A percentile compares a stretch with the other conserved stretches of the same genome.
Conservation (phyloP, 176 grass and related monocot genomes). For the Melocanna baccifera region DNA sequence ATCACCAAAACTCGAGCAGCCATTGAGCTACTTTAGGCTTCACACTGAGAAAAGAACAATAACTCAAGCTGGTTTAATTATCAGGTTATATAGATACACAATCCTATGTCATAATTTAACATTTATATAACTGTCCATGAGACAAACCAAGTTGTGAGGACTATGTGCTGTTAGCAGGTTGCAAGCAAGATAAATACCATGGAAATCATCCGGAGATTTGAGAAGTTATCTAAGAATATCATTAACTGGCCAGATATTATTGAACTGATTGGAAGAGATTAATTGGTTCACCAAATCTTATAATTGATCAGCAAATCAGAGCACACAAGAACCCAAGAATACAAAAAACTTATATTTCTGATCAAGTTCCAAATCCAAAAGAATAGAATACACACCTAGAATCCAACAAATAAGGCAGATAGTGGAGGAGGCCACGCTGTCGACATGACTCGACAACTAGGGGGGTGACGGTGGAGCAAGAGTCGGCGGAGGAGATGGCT, state of each 20-base stretch:
- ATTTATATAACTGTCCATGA: not conserved
- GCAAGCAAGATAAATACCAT: too few species aligned
- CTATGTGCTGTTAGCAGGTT: too few species aligned
- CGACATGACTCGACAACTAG: too few species aligned
- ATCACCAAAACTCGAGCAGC: constrained; percentile 42
- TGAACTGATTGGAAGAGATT: constrained; percentile 1
- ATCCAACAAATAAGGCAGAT: too few species aligned
- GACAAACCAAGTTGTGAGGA: not conserved
- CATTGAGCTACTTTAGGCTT: constrained; percentile 57
- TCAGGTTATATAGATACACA: constrained; percentile 40
- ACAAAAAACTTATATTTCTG: too few species aligned
- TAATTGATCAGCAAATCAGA: not conserved
- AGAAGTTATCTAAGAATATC: constrained; percentile 15
- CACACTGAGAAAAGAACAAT: constrained; percentile 76
- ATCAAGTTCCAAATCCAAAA: too few species aligned
- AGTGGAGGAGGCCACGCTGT: too few species aligned
- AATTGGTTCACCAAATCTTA: constrained; percentile 27
- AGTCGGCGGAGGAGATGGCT: too few species aligned
- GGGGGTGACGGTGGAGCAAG: too few species aligned
- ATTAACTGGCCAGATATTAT: not conserved
- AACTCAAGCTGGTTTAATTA: constrained; percentile 66
- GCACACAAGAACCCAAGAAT: too few species aligned
- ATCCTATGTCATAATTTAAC: not conserved
- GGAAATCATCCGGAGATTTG: constrained; percentile 26
- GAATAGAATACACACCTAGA: too few species aligned